Evolutionary conservation across 2,329 filamentous ascomycete genomes (phyloP), one percentile per base, ranked within the genome.

Genomic region (Byssothecium circinans): DNA sequence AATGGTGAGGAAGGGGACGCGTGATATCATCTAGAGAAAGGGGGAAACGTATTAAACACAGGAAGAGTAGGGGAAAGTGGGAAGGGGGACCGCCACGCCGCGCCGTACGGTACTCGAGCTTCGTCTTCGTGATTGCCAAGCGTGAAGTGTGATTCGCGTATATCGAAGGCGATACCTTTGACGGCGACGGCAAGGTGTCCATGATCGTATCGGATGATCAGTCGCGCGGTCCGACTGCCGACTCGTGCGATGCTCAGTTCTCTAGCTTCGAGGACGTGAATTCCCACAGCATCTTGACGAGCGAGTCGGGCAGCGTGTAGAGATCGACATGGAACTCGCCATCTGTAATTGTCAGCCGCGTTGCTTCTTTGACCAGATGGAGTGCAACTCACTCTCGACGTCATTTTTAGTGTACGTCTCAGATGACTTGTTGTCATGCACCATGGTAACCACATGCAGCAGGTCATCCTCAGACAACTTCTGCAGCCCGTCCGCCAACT

Each of bases 311-410:
- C 56, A 99, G 84, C n/a, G 94, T 97, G 76, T 96, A 97, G 49
- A 99, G 81, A 67, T 99, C 94, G 60, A 99, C 92, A 52, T 96
- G 94, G 76, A 99, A 99, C 75, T 99, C 94, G 65, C 94, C 94
- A 66, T 91, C 91, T 89, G 35, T 14, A 64, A n/a, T n/a, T n/a
- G n/a, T n/a, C n/a, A n/a, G n/a, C n/a, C n/a, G n/a, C n/a, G n/a
- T n/a, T n/a, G n/a, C n/a, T n/a, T n/a, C n/a, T n/a, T n/a, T n/a
- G n/a, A n/a, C n/a, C n/a, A n/a, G n/a, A n/a, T n/a, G n/a, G n/a
- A n/a, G n/a, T n/a, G n/a, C n/a, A 43, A 81, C 87, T 76, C 76
- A 95, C 90, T 88, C 65, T 99, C 94, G 48, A 96, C 83, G 72
- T 99, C 95, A 63, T 96, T 97, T 77, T 95, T 91, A 41, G 92